Evolutionary conservation across 345 rosid genomes (phyloP).

Genomic region (Camelina hispida): DNA sequence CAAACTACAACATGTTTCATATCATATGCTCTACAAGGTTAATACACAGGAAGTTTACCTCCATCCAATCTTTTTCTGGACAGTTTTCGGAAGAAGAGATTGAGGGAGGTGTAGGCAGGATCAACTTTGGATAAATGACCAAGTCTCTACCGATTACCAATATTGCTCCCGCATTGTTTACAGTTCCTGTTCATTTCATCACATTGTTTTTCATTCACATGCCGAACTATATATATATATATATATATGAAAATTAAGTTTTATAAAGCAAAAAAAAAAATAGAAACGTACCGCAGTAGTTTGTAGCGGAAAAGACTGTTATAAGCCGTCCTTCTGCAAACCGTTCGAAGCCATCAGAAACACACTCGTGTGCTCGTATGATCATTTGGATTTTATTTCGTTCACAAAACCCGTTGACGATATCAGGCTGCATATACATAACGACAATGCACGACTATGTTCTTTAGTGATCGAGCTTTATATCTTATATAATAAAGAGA

Average conservation of each 20-base stretch:
- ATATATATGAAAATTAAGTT: no score
- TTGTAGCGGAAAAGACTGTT: slow-evolving; percentile 92
- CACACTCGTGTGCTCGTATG: slow-evolving; percentile 90
- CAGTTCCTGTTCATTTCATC: slow-evolving; percentile 54
- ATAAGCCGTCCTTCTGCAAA: slow-evolving; percentile 92
- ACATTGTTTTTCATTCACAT: slow-evolving; percentile 18
- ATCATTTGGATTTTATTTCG: slow-evolving; percentile 73
- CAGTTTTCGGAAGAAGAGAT: slow-evolving; percentile 73
- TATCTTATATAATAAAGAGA: neutral
- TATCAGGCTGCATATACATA: slow-evolving; percentile 71
- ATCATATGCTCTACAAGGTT: neutral
- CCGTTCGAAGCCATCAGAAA: slow-evolving; percentile 86
- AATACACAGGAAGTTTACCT: slow-evolving; percentile 25
- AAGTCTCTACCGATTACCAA: slow-evolving; percentile 81
- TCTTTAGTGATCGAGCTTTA: neutral
- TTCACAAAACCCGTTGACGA: slow-evolving; percentile 74
- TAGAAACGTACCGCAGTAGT: slow-evolving; percentile 76
- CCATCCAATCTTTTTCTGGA: slow-evolving; percentile 72
- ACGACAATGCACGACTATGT: slow-evolving; percentile 1
- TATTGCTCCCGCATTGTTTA: slow-evolving; percentile 91
- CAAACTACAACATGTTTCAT: slow-evolving; percentile 5
- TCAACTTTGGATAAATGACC: slow-evolving; percentile 75
- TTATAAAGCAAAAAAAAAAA: neutral
- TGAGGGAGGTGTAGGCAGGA: slow-evolving; percentile 89
- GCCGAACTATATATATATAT: no score